Base-by-base conservation (phyloP, 305 asterid genomes). In the Ruellia speciosa region DNA sequence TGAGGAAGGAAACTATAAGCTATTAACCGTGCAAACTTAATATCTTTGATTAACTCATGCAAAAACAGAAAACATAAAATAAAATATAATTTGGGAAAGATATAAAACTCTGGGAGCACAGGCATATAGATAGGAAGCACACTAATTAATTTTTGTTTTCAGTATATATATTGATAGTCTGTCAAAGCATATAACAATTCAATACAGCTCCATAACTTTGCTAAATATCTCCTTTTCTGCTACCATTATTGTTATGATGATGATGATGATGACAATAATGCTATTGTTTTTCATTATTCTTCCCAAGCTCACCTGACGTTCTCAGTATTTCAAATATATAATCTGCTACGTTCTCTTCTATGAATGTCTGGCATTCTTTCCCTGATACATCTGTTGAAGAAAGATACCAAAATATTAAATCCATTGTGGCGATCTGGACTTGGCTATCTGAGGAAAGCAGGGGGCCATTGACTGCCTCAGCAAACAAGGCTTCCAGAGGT, bases 391-490 rank as follows among this genome's bases (percentile, higher is more conserved):
- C 73, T 63, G 72, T 77, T 48, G 82, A 70, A 52, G 94, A 80
- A 64, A 88, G 80, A 75, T 77, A 81, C 50, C 65, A 65, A 72
- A 45, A 68, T 45, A 92, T 68, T 65, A 88, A 78, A 61, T 86
- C 87, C 78, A 92, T 52, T 33, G 89, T 77, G 66, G 95, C 86
- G 69, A 79, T 79, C 73, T 88, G 99, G 59, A 92, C 89, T 74
- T 86, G 84, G 77, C 62, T 79, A 67, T 88, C 95, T 60, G 97
- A 84, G 66, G 99, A 92, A 77, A 92, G 94, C 66, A 92, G 74
- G 58, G 99, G 86, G 46, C 81, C 95, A 74, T 92, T 88, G 68
- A 92, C 81, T 47, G 99, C 99, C 82, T 92, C 97, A 47, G 95
- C 94, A 84, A 88, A 92, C 81, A 88, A 72, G 71, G 77, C 73